Conservation (phyloP, 108 stramenopile species). For the Licmophora abbreviata region DNA sequence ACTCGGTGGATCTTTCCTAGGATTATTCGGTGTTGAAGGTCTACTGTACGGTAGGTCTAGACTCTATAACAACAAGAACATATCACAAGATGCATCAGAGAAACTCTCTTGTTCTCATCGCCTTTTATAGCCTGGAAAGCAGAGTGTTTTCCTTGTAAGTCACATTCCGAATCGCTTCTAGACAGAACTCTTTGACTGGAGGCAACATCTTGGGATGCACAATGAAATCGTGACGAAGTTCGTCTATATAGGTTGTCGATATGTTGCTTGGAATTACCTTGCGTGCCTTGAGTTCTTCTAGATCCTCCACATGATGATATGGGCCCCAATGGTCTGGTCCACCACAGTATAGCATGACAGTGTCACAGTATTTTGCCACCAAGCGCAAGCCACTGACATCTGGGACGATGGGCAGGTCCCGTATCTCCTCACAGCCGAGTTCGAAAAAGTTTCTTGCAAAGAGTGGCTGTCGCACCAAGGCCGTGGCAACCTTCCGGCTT, state of each 20-base stretch:
- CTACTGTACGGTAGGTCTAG: no score
- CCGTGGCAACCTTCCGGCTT: slow-evolving; percentile 38
- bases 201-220: slow-evolving; percentile 30
- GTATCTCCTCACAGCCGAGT: slow-evolving; percentile 66
- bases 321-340: slow-evolving; percentile 73
- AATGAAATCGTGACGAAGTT: slow-evolving; percentile 40
- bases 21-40: no score
- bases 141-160: no score
- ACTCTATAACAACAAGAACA: no score
- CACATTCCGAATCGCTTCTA: slow-evolving; percentile 15
- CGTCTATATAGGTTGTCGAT: slow-evolving; percentile 15
- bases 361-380: slow-evolving; percentile 29
- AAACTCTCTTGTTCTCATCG: no score
- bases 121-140: no score
- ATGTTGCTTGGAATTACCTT: slow-evolving; percentile 26
- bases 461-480: slow-evolving; percentile 25
- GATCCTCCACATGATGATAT: slow-evolving; percentile 33
- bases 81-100: no score
- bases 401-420: slow-evolving; percentile 49
- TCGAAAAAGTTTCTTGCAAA: slow-evolving; percentile 59
- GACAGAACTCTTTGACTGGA: slow-evolving; percentile 34
- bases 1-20: no score
- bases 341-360: slow-evolving; percentile 46
- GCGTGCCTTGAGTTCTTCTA: slow-evolving; percentile 15
- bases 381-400: slow-evolving; percentile 47